Conservation (phyloP, 176 grass and related monocot species). For the Carex cristatella region DNA sequence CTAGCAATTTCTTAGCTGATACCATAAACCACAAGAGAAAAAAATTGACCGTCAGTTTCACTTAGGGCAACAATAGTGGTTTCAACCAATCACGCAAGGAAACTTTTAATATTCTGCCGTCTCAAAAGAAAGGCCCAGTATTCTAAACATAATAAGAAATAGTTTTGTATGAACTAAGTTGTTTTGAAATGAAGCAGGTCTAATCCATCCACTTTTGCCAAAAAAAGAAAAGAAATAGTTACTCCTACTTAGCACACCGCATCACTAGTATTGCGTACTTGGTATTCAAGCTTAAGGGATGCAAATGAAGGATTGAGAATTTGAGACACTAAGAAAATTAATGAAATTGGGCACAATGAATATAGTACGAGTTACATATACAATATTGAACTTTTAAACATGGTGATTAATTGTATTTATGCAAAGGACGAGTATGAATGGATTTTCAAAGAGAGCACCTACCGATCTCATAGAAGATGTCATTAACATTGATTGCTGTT, state of each 20-base stretch:
- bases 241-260: background rate
- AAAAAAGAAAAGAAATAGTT: background rate
- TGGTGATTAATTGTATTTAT: background rate
- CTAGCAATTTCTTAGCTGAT: slow-evolving; percentile 80
- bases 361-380: background rate
- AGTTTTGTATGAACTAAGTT: background rate
- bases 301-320: background rate
- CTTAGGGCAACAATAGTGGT: background rate
- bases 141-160: background rate
- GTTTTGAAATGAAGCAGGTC: too few relatives aligned
- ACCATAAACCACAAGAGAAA: background rate
- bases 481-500: slow-evolving; percentile 87
- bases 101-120: background rate
- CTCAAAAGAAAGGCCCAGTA: background rate
- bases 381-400: background rate
- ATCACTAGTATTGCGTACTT: background rate
- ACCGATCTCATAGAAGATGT: slow-evolving; percentile 93
- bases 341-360: background rate
- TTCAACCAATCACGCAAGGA: background rate
- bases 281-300: background rate
- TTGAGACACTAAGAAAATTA: background rate
- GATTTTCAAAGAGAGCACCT: slow-evolving; percentile 26
- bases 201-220: too few relatives aligned
- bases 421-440: background rate
- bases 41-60: background rate